Evolutionary conservation across 2,329 filamentous ascomycete genomes (phyloP).

Genomic region (Saccharata proteae): DNA sequence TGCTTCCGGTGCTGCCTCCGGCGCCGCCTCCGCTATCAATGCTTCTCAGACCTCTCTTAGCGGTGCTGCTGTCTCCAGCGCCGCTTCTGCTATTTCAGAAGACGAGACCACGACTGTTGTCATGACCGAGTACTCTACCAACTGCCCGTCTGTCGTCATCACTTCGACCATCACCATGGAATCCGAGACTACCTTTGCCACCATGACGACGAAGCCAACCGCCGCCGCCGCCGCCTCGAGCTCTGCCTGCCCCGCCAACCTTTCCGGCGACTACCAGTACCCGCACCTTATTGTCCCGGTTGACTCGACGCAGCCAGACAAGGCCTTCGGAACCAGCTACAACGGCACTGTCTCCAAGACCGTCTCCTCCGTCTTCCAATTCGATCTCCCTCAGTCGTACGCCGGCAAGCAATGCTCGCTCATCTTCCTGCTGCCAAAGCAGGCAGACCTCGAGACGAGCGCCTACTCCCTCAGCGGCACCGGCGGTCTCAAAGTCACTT

Average conservation of each 20-base stretch:
- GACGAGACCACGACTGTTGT: not conserved
- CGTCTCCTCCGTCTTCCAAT: constrained; percentile 31
- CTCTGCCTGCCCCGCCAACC: not conserved
- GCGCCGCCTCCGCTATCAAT: not conserved
- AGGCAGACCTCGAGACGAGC: constrained; percentile 22
- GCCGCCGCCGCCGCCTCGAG: not conserved
- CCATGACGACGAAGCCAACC: not conserved
- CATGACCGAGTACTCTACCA: too few species aligned
- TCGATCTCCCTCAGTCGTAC: constrained; percentile 30
- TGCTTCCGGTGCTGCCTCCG: not conserved
- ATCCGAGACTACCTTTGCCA: not conserved
- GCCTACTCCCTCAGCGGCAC: constrained; percentile 23
- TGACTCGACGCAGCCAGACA: constrained; percentile 24
- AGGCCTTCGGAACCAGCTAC: constrained; percentile 27
- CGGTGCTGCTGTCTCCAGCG: not conserved
- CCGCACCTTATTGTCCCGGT: constrained; percentile 26
- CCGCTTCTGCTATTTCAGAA: not conserved
- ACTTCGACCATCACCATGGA: not conserved
- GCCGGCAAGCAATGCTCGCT: constrained; percentile 34
- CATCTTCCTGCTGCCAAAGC: constrained; percentile 33
- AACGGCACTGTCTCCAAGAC: constrained; percentile 27
- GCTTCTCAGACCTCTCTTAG: not conserved
- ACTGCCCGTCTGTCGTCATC: too few species aligned
- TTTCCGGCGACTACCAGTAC: constrained; percentile 10
- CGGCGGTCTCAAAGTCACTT: constrained; percentile 24